Evolutionary conservation across 179 eudicot genomes (phyloP), one percentile per base, ranked within the genome.

Genomic region (Beta corolliflora): DNA sequence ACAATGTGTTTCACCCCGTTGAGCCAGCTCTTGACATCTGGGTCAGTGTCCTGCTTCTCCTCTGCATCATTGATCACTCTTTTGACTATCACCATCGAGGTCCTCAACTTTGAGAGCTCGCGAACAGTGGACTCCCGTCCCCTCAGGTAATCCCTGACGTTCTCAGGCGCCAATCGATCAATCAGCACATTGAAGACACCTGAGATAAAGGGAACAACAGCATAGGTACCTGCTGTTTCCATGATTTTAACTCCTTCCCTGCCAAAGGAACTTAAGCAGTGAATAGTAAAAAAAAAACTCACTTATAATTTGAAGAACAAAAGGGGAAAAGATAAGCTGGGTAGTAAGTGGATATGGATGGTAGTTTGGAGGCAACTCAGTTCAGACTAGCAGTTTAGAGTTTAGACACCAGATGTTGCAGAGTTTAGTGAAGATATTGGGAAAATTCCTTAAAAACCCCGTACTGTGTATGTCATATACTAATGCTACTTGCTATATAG

Each of bases 1-100:
- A 71, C 3, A 21, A 48, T 60, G 45, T 84, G 21, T n/a, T 63
- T 53, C 46, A 80, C 67, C 36, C 71, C 78, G 29, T 76, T 77
- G 13, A 84, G 78, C 86, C 80, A 83, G 16, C 9, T 8, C 15
- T 69, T 79, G n/a, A 79, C 65, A 46, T 44, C 44, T 6, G 21
- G 5, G 70, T 64, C 8, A 53, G 36, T 58, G 8, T 73, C 58
- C 60, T 74, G 61, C 60, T 46, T 83, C 36, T 23, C 79, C 71
- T 83, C 82, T 9, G 80, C 85, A 46, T 69, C 36, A 55, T 19
- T 16, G 21, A 70, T 18, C 76, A 70, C 55, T 44, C 11, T 18
- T 0, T 36, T 41, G 9, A 79, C 65, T 0, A 55, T n/a, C n/a
- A 36, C 6, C 74, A 67, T 23, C 0, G 54, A n/a, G 19, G 58